phyloP scores from a whole-genome alignment of 2,329 filamentous ascomycete species.

The Alternaria panax region DNA sequence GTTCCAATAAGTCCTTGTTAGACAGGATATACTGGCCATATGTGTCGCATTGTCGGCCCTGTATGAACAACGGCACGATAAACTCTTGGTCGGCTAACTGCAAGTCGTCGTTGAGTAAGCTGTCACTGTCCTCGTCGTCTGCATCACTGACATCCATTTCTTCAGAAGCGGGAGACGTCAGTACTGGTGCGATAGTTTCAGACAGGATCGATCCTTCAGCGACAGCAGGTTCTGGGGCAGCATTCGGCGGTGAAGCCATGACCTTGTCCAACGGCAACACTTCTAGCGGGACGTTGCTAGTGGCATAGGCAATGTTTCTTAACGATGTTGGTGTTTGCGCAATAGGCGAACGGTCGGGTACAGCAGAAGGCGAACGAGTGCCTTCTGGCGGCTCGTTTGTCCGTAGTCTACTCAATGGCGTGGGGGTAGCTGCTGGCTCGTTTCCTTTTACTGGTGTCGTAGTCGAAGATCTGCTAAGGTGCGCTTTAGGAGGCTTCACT shows the following conservation, averaged over 20 bases:
- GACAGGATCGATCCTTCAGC: slow-evolving; percentile 7
- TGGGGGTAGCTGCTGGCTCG: not conserved
- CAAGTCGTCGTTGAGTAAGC: slow-evolving; percentile 39
- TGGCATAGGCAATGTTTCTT: slow-evolving; percentile 33
- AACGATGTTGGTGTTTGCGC: slow-evolving; percentile 37
- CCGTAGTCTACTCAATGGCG: slow-evolving; percentile 8
- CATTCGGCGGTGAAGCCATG: not conserved
- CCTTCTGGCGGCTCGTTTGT: slow-evolving; percentile 23
- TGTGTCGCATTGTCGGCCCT: slow-evolving; percentile 38
- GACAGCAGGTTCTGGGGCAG: slow-evolving; percentile 7
- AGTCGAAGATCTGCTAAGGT: slow-evolving; percentile 4
- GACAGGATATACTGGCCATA: slow-evolving; percentile 32
- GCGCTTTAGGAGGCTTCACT: slow-evolving; percentile 22
- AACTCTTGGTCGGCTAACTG: slow-evolving; percentile 39
- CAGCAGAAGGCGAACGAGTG: slow-evolving; percentile 46
- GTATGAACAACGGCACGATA: slow-evolving; percentile 43
- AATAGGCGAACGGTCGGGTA: slow-evolving; percentile 40
- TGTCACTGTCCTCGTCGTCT: slow-evolving; percentile 30
- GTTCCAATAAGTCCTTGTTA: slow-evolving; percentile 28
- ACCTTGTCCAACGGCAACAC: slow-evolving; percentile 5
- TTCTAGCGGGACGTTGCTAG: slow-evolving; percentile 16
- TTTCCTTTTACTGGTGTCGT: slow-evolving; percentile 2
- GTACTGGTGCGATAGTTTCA: not conserved
- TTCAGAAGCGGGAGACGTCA: slow-evolving; percentile 9
- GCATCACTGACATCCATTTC: slow-evolving; percentile 31